A percentile compares a stretch with the other conserved stretches of the same genome.
Evolutionary conservation across 176 grass and related monocot species (phyloP).

Genomic region (Rhipidocladum racemiflorum): DNA sequence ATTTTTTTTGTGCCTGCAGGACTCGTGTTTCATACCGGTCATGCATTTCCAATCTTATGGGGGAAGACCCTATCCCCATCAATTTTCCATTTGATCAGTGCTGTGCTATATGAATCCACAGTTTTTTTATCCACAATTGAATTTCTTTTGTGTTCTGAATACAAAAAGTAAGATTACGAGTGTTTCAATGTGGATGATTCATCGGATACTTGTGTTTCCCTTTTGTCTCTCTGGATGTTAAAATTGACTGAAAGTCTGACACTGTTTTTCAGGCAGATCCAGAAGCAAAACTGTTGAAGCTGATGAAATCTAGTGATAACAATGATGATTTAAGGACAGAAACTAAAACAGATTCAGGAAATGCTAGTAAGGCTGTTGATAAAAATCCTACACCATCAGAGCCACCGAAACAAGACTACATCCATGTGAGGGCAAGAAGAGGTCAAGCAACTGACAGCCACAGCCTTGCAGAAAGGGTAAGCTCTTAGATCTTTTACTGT

Average conservation of each 20-base stretch:
- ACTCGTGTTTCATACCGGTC: neutral
- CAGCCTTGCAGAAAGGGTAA: constrained; percentile 83
- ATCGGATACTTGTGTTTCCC: neutral
- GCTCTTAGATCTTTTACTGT: neutral
- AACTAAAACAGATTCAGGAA: constrained; percentile 41
- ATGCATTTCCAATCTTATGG: neutral
- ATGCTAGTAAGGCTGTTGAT: constrained; percentile 42
- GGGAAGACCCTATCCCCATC: neutral
- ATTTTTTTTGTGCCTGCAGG: neutral
- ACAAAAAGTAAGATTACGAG: neutral
- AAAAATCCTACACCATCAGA: constrained; percentile 47
- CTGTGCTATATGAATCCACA: neutral
- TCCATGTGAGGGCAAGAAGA: constrained; percentile 81
- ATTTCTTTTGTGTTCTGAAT: neutral
- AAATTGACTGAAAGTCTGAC: neutral
- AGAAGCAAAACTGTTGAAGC: constrained; percentile 53
- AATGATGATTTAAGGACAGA: constrained; percentile 50
- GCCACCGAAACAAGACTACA: constrained; percentile 67
- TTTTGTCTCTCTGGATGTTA: neutral
- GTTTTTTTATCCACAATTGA: neutral
- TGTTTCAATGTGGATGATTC: neutral
- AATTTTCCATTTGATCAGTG: neutral
- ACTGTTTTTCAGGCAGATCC: constrained; percentile 42
- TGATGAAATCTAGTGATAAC: constrained; percentile 38
- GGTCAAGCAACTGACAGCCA: constrained; percentile 86